Base-by-base conservation (phyloP, 805 yeast genomes). In the Citeromyces matritensis region DNA sequence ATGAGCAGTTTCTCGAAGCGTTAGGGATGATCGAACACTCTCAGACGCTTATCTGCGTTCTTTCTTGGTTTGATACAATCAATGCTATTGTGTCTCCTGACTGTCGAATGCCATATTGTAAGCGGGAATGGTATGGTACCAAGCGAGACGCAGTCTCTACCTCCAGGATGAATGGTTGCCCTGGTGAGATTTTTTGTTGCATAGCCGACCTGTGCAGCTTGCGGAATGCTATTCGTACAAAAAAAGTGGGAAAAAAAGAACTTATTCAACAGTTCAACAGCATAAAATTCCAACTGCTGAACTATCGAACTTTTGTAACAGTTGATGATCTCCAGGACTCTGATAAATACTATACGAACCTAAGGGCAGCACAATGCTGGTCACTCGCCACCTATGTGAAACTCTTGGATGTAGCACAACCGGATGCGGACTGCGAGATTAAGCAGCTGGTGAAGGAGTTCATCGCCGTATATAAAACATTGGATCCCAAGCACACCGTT, bases 61-160 rank as follows among this genome's bases (percentile, higher is more conserved):
- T 70, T 10, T 61, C 73, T 1, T 70, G 77, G 77, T 69, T 64
- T 43, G 77, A 70, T 39, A 69, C 76, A 1, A 64, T 69, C 4
- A 51, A 68, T 19, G 71, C 76, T 1, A 49, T 70, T 9, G 68
- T 64, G 2, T 65, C 74, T 1, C 69, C 75, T 1, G 76, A 69
- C 44, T 68, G 69, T 39, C 47, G 77, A 11, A 41, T 67, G 21
- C 76, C 77, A 0, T 67, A 51, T 34, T 67, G 73, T 45, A 60
- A 56, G 19, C 63, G 66, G 7, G 57, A 48, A 12, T 69, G 74
- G 73, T 69, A 65, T 39, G 76, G 76, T 2, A 48, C 55, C 6
- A 54, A 49, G 32, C 40, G 45, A 17, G 63, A 58, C 35, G 42
- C 43, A 8, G 54, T 63, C 4, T 66, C 74, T 11, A 67, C 73